Evolutionary conservation across 768 basidiomycete genomes (phyloP), one percentile per base, ranked within the genome.

Genomic region (Podaxis sp.): DNA sequence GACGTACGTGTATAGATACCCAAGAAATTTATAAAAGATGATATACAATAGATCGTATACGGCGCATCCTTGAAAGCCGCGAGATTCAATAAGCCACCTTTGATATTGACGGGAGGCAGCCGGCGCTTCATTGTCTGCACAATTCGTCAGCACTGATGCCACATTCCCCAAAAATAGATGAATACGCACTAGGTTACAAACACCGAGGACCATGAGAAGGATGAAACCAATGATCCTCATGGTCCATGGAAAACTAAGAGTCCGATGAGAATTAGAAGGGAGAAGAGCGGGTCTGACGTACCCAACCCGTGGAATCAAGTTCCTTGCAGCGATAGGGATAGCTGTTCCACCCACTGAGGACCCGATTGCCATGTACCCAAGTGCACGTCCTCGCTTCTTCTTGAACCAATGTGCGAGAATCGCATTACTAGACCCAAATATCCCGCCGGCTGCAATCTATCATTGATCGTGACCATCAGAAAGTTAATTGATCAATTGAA

Each of bases 351-450:
- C 91, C 0, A 89, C 54, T 0, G 87, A 88, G 0, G 87, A 84
- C 0, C 91, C 90, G 11, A 85, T 76, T 0, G 91, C 87, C 10
- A 82, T 76, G 17, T 89, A 62, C 2, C 90, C 89, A 72, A 90
- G 79, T 0, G 88, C 89, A 0, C 87, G 62, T 0, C 84, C 82
- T 10, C 87, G 79, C 36, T 79, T 78, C 57, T 77, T 82, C 63
- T 84, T 82, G 76, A 91, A 92, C 90, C 90, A 93, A 70, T 92
- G 90, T 0, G 87, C 82, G 1, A 89, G 70, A 33, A 88, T 76
- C 1, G 84, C 83, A 3, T 84, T 73, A 2, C 84, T 80, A 0
- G 87, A 86, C 3, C 87, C 84, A 53, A 88, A 90, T 7, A 91
- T 76, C 7, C 86, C 73, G 2, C 90, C 89, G 36, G 77, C 77